These are phyloP conservation scores for Calocybe gambosa DNA, from an alignment of 1,284 basidiomycete genomes.

Conservation along the genomic window DNA sequence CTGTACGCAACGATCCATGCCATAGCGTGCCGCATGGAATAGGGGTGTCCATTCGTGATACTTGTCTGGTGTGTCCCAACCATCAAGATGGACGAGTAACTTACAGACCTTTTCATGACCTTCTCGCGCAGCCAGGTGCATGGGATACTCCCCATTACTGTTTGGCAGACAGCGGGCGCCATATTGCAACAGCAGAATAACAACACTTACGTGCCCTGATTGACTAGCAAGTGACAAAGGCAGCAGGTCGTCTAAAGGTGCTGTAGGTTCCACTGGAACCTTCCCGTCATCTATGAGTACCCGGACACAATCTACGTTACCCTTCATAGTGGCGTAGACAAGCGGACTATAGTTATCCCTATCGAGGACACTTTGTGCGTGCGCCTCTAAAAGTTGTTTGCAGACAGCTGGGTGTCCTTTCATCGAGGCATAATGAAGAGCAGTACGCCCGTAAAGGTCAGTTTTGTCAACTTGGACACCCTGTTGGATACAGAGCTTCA, in stretches of 20 bases:
- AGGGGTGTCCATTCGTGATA: constrained; percentile 98
- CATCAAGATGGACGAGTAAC: constrained; percentile 70
- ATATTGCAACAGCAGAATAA: constrained; percentile 68
- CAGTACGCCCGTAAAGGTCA: constrained; percentile 89
- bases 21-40: constrained; percentile 92
- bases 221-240: constrained; percentile 91
- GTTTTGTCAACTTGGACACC: constrained; percentile 62
- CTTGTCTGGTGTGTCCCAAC: constrained; percentile 91
- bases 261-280: constrained; percentile 52
- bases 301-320: constrained; percentile 76
- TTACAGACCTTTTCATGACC: constrained; percentile 84
- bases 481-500: constrained; percentile 75
- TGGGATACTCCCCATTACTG: constrained; percentile 92
- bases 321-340: constrained; percentile 88
- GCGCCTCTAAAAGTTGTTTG: constrained; percentile 66
- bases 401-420: constrained; percentile 82
- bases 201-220: constrained; percentile 84
- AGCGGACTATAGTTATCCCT: constrained; percentile 93
- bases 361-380: constrained; percentile 69
- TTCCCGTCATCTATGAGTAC: constrained; percentile 69
- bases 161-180: constrained; percentile 82
- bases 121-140: constrained; percentile 96
- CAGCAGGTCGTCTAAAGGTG: constrained; percentile 66
- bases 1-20: constrained; percentile 72
- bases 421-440: constrained; percentile 96